phyloP scores from a whole-genome alignment of 495 filamentous ascomycete species.

The Aspergillus mulundensis region DNA sequence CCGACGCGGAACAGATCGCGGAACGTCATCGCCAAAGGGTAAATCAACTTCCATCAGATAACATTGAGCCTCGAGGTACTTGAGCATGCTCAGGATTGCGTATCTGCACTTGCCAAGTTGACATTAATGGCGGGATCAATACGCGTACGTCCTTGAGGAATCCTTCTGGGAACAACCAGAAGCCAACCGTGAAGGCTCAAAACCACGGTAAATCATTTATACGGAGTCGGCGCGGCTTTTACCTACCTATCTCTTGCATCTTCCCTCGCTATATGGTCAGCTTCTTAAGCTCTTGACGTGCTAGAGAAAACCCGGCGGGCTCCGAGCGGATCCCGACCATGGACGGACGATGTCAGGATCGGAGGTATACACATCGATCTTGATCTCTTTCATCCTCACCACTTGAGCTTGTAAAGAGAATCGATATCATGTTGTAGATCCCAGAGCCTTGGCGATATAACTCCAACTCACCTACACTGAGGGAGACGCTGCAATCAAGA shows the following conservation, averaged over 20 bases:
- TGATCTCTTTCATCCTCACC: too few species aligned
- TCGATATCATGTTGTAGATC: too few species aligned
- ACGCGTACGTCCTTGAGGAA: too few species aligned
- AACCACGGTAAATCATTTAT: slow-evolving; percentile 8
- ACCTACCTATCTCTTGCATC: background rate
- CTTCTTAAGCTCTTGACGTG: background rate
- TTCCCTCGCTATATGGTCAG: background rate
- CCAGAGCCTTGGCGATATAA: too few species aligned
- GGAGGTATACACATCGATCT: too few species aligned
- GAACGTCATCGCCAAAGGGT: background rate
- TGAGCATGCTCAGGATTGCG: background rate
- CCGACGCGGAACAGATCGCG: slow-evolving; percentile 22
- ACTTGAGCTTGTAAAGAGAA: too few species aligned
- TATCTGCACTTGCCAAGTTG: too few species aligned
- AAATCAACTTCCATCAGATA: background rate
- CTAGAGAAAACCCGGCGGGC: background rate
- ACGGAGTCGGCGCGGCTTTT: background rate
- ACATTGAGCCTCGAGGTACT: background rate
- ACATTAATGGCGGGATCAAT: too few species aligned
- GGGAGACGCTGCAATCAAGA: too few species aligned
- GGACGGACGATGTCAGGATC: too few species aligned
- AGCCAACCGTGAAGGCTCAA: background rate
- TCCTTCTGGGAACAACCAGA: background rate
- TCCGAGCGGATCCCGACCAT: too few species aligned
- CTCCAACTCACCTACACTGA: too few species aligned